Evolutionary conservation across 345 rosid species (phyloP), one percentile per base, ranked within the genome.

Genomic region (Eucalyptus camaldulensis): DNA sequence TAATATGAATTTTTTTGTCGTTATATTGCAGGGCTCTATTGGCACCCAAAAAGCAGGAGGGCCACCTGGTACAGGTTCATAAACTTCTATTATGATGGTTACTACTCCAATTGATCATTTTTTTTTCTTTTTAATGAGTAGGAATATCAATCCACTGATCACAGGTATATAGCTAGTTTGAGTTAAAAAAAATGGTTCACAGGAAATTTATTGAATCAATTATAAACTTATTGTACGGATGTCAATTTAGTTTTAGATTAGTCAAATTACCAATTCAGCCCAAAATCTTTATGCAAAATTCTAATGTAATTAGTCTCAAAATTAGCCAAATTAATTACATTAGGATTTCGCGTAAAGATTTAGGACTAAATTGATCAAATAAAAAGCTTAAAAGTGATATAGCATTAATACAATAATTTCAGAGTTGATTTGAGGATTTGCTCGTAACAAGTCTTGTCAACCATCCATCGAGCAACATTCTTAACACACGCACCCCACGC

Each of bases 141-240:
- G n/a, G 31, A 27, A n/a, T n/a, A 29, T 13, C 37, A 65, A n/a
- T 65, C 17, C 72, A 14, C 37, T 1, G 0, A 10, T n/a, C 0
- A 3, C 2, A 3, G 6, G 5, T 62, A 13, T 13, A 5, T 58
- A 58, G 7, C n/a, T 58, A 54, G 65, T 58, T 58, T 58, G n/a
- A 25, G 69, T 27, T 27, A 29, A 27, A 27, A 12, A 62, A 62
- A 56, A 24, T 24, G 62, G 13, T 24, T 56, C 6, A 2, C 0
- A 17, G 8, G 8, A 27, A 62, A 13, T 6, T 62, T 62, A 62
- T 62, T 29, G 8, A 62, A 62, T 62, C 1, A 12, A 12, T 62
- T 13, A 29, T 29, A 27, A 62, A 62, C 0, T 27, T 62, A 62
- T 29, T 27, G 0, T 60, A 1, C 1, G 0, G 0, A 27, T 60